phyloP scores from a whole-genome alignment of 768 basidiomycete species.

The Phanerochaete sordida region DNA sequence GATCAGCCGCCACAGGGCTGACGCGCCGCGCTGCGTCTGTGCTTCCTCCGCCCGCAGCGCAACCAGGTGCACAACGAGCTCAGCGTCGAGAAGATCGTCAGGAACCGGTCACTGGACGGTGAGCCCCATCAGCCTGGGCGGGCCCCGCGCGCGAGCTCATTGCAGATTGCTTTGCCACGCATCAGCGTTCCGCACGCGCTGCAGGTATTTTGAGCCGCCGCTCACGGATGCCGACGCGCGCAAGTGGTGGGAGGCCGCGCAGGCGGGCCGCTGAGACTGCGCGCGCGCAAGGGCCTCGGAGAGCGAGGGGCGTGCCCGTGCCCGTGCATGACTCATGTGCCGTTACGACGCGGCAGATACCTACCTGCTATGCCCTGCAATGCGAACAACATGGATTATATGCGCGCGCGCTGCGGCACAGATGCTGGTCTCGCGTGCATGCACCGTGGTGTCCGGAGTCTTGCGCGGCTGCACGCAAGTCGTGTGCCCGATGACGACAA shows the following conservation, averaged over 20 bases:
- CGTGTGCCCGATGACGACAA: background rate
- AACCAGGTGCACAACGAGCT: constrained; percentile 76
- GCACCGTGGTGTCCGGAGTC: background rate
- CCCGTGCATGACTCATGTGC: background rate
- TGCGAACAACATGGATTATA: background rate
- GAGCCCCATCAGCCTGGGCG: constrained; percentile 19
- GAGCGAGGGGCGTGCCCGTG: background rate
- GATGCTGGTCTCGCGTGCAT: no score
- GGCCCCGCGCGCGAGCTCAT: background rate
- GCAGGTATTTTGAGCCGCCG: constrained; percentile 75
- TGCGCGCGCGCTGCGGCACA: background rate
- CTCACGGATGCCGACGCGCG: constrained; percentile 52
- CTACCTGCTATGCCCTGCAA: background rate
- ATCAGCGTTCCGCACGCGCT: constrained; percentile 74
- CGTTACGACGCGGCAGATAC: background rate
- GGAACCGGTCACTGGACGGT: constrained; percentile 71
- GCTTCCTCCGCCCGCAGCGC: constrained; percentile 38
- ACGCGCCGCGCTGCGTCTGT: background rate
- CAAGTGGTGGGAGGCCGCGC: constrained; percentile 50
- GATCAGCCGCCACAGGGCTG: background rate
- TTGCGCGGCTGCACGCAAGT: background rate
- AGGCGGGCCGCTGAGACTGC: constrained; percentile 20
- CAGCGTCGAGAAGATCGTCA: constrained; percentile 67
- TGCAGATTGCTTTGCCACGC: background rate
- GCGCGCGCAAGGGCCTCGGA: background rate